Conservation (phyloP, 208 protist species). For the Trypanosoma melophagium region DNA sequence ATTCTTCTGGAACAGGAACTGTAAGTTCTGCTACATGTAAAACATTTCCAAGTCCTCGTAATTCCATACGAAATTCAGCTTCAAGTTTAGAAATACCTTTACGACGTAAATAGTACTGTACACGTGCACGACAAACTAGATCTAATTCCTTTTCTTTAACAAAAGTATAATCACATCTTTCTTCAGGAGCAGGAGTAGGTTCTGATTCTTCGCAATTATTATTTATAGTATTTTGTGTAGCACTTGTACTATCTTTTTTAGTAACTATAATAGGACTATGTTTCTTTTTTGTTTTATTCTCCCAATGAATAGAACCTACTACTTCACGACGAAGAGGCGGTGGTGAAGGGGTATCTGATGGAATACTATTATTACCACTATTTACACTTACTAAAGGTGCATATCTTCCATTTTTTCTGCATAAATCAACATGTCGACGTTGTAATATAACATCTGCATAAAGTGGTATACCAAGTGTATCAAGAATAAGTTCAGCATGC, state of each 20-base stretch:
- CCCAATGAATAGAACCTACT: slow-evolving; percentile 65
- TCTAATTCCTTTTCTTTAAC: slow-evolving; percentile 63
- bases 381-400: slow-evolving; percentile 37
- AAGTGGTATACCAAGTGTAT: slow-evolving; percentile 79
- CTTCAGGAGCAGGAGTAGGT: slow-evolving; percentile 15
- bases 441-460: slow-evolving; percentile 61
- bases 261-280: slow-evolving; percentile 18
- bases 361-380: slow-evolving; percentile 18
- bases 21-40: slow-evolving; percentile 46
- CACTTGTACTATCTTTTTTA: slow-evolving; percentile 1
- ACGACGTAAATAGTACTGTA: slow-evolving; percentile 84
- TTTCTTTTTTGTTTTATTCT: slow-evolving; percentile 37
- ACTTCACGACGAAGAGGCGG: slow-evolving; percentile 74
- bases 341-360: slow-evolving; percentile 55
- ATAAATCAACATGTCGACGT: slow-evolving; percentile 52
- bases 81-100: slow-evolving; percentile 31
- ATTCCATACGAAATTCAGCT: slow-evolving; percentile 34
- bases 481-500: slow-evolving; percentile 90
- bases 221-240: background rate
- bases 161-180: slow-evolving; percentile 33
- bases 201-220: slow-evolving; percentile 1
- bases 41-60: slow-evolving; percentile 34
- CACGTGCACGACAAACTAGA: slow-evolving; percentile 53
- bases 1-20: slow-evolving; percentile 44
- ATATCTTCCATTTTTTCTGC: slow-evolving; percentile 61